Base-by-base conservation (phyloP, 2,329 filamentous ascomycete genomes). In the Xylariaceae sp. region DNA sequence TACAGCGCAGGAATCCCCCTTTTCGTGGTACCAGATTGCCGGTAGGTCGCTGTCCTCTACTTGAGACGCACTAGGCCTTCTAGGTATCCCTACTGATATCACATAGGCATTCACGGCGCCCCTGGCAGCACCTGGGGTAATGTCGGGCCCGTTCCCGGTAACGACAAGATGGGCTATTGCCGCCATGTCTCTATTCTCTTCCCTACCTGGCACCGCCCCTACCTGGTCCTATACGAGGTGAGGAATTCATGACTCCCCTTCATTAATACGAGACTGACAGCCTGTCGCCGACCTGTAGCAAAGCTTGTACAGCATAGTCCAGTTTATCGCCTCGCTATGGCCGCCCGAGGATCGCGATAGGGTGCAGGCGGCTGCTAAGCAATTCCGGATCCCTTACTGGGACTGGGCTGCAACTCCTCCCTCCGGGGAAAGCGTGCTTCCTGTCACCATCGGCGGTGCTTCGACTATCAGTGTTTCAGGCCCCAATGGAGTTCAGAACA, bases 121-220 rank as follows among this genome's bases (percentile, higher is more conserved):
- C 88, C 88, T 2, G 76, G 73, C 47, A 50, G 64, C 27, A 59
- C 70, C 9, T 79, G 74, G 72, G 73, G 69, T 19, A 69, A 64
- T 23, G 75, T 78, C 15, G 53, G 63, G 34, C 65, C 70, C 38
- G 65, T 63, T 2, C 54, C 67, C 2, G 76, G 74, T 2, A 75
- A 73, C 42, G 66, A 70, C 40, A 64, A 69, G 27, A 68, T 73
- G 12, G 87, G 86, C 34, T 94, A 88, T 59, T 94, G 88, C 59
- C 76, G 77, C 11, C 88, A 94, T 61, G 75, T 71, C 16, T 85
- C 83, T 2, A 77, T 82, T 28, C 66, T 92, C 12, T 92, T 94
- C 57, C 77, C 83, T 27, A 74, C 81, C 27, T 94, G 88, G 88
- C 88, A 94, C 68, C 76, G 88, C 34, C 84, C 86, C 1, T 94